Base-by-base conservation (phyloP, 129 eudicot species). In the Centrapalus pauciflorus region DNA sequence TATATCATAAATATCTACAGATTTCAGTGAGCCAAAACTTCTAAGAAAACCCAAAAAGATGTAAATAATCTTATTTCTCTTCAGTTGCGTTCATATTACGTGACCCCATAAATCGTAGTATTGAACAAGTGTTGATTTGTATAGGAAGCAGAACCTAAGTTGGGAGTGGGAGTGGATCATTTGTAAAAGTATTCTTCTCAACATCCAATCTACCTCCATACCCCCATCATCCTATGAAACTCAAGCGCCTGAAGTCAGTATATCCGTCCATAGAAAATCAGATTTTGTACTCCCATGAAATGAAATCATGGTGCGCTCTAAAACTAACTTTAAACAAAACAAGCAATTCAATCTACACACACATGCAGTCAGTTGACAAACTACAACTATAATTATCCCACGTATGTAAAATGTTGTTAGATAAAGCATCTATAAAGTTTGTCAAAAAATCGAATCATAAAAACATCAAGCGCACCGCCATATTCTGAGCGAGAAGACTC, bases 401-500 rank as follows among this genome's bases (percentile, higher is more conserved):
- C 16, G 6, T 32, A 25, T 49, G 50, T 51, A 4, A 32, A n/a
- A n/a, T n/a, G n/a, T n/a, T n/a, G n/a, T 13, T 32, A 50, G 33
- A 67, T 40, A 28, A 40, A 29, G 32, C 10, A 29, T 14, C 26
- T 9, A 40, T 30, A 30, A 38, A 19, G 7, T n/a, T 6, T n/a
- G 5, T 7, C n/a, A 3, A 13, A 57, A 2, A 55, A 26, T 7
- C 3, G 28, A 63, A 61, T 9, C 5, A 49, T 24, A 60, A 55
- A 66, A 27, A n/a, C n/a, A n/a, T 29, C 0, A 2, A 78, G 55
- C 83, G 56, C 68, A 86, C 99, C 99, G 8, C 99, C 99, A 52
- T 81, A 75, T 66, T 94, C 97, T 4, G 77, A 65, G 35, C 87
- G 81, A 8, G 95, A 82, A 28, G 99, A 94, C 85, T 86, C 83